Conservation (phyloP, 1,284 basidiomycete genomes). For the Meripilus lineatus region DNA sequence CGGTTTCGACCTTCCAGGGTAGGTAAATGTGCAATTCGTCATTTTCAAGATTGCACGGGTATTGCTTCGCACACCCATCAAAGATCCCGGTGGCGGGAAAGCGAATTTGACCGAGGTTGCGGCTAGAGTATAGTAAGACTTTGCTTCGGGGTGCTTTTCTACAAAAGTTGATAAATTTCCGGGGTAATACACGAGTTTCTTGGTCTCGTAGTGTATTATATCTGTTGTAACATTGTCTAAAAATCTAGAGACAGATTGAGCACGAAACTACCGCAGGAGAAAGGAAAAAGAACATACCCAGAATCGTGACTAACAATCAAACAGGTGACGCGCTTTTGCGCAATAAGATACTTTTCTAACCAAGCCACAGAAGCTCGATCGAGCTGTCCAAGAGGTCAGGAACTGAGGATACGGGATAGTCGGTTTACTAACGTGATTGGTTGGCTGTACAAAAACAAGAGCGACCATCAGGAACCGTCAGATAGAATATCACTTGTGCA, state of each 20-base stretch:
- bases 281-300: conserved; percentile 49
- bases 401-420: background rate
- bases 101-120: conserved; percentile 95
- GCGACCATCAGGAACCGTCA: conserved; percentile 13
- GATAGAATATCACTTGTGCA: conserved; percentile 12
- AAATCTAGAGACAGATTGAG: conserved; percentile 51
- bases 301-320: conserved; percentile 98
- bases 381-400: no score
- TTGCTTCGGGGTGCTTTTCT: conserved; percentile 88
- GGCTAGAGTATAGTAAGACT: conserved; percentile 95
- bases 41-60: conserved; percentile 97
- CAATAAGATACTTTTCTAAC: conserved; percentile 87
- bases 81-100: conserved; percentile 93
- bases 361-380: conserved; percentile 90
- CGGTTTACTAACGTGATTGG: conserved; percentile 68
- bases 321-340: conserved; percentile 84
- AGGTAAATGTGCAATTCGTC: conserved; percentile 90
- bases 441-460: conserved; percentile 62
- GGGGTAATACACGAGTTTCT: conserved; percentile 95
- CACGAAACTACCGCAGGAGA: conserved; percentile 3
- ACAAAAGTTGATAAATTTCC: conserved; percentile 95
- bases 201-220: conserved; percentile 96
- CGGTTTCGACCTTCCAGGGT: conserved; percentile 82
- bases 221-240: conserved; percentile 97
- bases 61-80: conserved; percentile 97